A percentile compares a stretch with the other conserved stretches of the same genome.
These are phyloP conservation scores for Pisolithus thermaeus DNA, from an alignment of 1,284 basidiomycete species.

Conservation along the genomic window DNA sequence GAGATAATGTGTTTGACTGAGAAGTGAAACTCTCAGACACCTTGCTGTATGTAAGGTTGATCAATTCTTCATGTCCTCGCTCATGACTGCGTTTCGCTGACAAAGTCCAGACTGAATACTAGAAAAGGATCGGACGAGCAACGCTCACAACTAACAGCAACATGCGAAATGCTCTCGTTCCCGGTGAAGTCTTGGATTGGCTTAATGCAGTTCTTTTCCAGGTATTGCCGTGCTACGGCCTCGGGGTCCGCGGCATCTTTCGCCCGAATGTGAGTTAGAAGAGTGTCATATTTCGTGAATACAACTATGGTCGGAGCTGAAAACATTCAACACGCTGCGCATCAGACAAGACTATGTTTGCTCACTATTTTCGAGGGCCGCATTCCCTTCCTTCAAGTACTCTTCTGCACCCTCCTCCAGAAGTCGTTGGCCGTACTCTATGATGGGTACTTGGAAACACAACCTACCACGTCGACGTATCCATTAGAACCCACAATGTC, in stretches of 20 bases:
- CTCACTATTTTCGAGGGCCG: not conserved
- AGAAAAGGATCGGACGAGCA: too few relatives aligned
- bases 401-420: not conserved
- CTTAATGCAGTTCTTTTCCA: not conserved
- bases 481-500: not conserved
- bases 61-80: not conserved
- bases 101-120: not conserved
- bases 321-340: not conserved
- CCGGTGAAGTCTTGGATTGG: not conserved
- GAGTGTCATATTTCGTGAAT: slow-evolving; percentile 1
- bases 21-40: not conserved
- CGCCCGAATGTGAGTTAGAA: not conserved
- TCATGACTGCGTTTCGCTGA: not conserved
- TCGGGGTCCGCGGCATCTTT: not conserved
- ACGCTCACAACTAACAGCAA: not conserved
- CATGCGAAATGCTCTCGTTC: not conserved
- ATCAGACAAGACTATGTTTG: not conserved
- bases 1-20: not conserved
- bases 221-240: not conserved
- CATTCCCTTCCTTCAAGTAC: not conserved
- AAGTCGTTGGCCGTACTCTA: not conserved
- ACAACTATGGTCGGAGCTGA: slow-evolving; percentile 1
- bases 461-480: not conserved
- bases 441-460: not conserved
- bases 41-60: not conserved